These are phyloP conservation scores for Marsdenia floribunda DNA, from an alignment of 257 asterid genomes.

Conservation along the genomic window DNA sequence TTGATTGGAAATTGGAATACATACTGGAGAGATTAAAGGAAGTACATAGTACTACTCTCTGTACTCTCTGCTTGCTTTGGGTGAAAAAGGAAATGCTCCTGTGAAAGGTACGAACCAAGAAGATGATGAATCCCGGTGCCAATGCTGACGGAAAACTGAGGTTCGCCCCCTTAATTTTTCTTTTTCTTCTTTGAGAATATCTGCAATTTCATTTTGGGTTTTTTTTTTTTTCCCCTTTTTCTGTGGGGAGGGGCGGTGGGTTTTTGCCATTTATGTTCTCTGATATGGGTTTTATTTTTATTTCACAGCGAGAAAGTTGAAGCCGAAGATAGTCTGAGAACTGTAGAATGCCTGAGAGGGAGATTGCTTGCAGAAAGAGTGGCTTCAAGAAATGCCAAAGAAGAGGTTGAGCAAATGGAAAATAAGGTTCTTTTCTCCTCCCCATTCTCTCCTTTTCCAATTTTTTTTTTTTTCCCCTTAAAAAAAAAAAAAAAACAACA, in stretches of 20 bases:
- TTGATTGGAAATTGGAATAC: background rate
- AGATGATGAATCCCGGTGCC: conserved; percentile 17
- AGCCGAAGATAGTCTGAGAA: conserved; percentile 56
- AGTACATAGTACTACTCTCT: background rate
- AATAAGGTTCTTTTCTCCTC: conserved; percentile 40
- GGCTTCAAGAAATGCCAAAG: conserved; percentile 67
- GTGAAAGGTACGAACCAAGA: background rate
- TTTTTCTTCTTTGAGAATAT: background rate
- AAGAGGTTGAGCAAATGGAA: conserved; percentile 43
- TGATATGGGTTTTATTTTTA: background rate
- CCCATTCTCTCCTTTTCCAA: no score
- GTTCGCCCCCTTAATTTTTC: background rate
- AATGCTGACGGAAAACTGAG: conserved; percentile 21
- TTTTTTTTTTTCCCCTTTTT: no score
- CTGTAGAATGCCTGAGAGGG: conserved; percentile 77
- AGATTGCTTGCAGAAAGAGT: conserved; percentile 81
- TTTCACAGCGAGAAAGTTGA: conserved; percentile 29
- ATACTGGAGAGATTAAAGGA: background rate
- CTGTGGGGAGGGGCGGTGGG: background rate
- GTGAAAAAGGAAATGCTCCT: background rate
- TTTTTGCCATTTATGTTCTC: background rate
- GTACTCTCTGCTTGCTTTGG: background rate
- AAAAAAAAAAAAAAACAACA: no score
- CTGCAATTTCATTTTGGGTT: no score
- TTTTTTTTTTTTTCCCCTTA: no score